Evolutionary conservation across 306 rosid species (phyloP), one percentile per base, ranked within the genome.

Genomic region (Heteromeles arbutifolia): DNA sequence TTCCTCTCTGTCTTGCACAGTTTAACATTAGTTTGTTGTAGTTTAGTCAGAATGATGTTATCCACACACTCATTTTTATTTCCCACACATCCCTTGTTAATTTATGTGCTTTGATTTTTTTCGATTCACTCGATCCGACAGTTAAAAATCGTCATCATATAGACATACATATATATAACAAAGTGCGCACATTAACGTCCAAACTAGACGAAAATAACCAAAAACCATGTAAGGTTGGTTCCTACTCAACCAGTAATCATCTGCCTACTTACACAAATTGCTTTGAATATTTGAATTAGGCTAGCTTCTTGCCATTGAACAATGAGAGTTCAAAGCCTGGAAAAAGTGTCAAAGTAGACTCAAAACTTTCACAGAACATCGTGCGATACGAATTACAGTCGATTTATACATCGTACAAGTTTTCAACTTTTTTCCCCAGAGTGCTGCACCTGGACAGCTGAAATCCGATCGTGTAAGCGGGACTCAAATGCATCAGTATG

Each of bases 381-480:
- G 37, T 43, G 77, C n/a, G 45, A 74, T 77, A 72, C 68, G 77
- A 68, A 79, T 54, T 67, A 45, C 69, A 83, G 68, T 52, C 64
- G 61, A 67, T 74, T 58, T 79, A 80, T 80, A 25, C 29, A 66
- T 67, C 79, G 79, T 83, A 90, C 84, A 59, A 66, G 29, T 58
- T 70, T 63, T 58, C 65, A 58, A 61, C 79, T 76, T 66, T 34
- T 64, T 67, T 64, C 84, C 44, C 69, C 13, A 7, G 24, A 73
- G 48, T 72, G 84, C 72, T 65, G 74, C 64, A 73, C 69, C 88
- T 73, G 81, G 73, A 82, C 92, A 81, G 76, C 62, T 78, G 45
- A 50, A 66, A 87, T 79, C 77, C 63, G 44, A 84, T 72, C 74
- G 70, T 78, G 79, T 44, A 74, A 69, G 79, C 39, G 5, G 14